Percentiles rank a stretch among this genome's conserved stretches.
Conservation (phyloP, 2,329 filamentous ascomycete genomes). For the Aspergillus sp. region DNA sequence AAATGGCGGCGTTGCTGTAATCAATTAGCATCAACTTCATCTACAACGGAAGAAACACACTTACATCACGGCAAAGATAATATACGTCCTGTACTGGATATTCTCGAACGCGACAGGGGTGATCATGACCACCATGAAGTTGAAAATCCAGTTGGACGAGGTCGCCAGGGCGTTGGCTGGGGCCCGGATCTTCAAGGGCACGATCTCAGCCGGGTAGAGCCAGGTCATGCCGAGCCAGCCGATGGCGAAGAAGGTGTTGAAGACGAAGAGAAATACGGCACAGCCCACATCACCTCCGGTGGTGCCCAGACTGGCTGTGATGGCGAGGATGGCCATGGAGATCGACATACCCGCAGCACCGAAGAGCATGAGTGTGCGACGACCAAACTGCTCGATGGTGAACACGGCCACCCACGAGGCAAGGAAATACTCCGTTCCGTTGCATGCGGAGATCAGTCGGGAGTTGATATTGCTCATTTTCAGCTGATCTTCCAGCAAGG, state of each 20-base stretch:
- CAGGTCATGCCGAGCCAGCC: constrained; percentile 62
- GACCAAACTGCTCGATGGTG: constrained; percentile 46
- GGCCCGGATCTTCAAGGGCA: constrained; percentile 54
- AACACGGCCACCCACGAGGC: constrained; percentile 48
- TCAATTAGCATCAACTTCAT: constrained; percentile 5
- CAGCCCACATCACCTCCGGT: constrained; percentile 20
- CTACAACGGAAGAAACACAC: constrained; percentile 9
- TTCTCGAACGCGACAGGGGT: constrained; percentile 57
- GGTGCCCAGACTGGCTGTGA: constrained; percentile 19
- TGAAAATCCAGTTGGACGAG: constrained; percentile 57
- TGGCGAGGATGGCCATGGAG: constrained; percentile 59
- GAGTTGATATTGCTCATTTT: constrained; percentile 37
- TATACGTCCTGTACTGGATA: constrained; percentile 53
- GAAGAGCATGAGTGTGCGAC: constrained; percentile 67
- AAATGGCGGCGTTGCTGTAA: constrained; percentile 48
- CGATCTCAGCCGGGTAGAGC: constrained; percentile 47
- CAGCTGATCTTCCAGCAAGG: constrained; percentile 39
- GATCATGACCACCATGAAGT: constrained; percentile 65
- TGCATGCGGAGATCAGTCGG: constrained; percentile 49
- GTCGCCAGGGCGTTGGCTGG: constrained; percentile 62
- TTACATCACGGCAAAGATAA: constrained; percentile 53
- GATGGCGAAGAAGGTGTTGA: constrained; percentile 64
- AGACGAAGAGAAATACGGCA: constrained; percentile 52
- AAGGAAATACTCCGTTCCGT: constrained; percentile 52
- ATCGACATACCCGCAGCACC: constrained; percentile 60